Conservation (phyloP, 2,329 filamentous ascomycete species). For the Neoarthrinium moseri region DNA sequence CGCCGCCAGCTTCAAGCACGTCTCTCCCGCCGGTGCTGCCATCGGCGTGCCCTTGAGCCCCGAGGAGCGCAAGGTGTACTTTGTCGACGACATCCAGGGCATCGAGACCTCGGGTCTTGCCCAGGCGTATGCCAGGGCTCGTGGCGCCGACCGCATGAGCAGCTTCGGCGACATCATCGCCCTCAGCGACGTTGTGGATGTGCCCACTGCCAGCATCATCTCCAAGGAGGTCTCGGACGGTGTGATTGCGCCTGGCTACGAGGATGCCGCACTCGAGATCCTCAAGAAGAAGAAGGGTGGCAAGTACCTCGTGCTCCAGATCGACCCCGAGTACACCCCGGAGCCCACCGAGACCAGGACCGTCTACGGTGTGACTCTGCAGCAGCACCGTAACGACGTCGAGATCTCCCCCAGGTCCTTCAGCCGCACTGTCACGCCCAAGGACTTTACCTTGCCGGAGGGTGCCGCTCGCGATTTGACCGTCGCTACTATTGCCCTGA, state of each 20-base stretch:
- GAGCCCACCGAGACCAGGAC: slow-evolving; percentile 79
- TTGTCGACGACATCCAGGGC: slow-evolving; percentile 92
- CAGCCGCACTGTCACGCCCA: slow-evolving; percentile 80
- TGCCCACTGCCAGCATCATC: slow-evolving; percentile 95
- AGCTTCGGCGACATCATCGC: slow-evolving; percentile 97
- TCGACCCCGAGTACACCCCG: slow-evolving; percentile 84
- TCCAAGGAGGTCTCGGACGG: slow-evolving; percentile 97
- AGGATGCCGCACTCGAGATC: slow-evolving; percentile 81
- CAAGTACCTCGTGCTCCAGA: slow-evolving; percentile 93
- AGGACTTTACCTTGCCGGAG: slow-evolving; percentile 75
- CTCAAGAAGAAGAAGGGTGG: slow-evolving; percentile 98
- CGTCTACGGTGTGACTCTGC: slow-evolving; percentile 84
- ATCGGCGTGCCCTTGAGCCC: slow-evolving; percentile 85
- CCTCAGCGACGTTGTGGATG: slow-evolving; percentile 85
- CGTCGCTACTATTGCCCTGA: slow-evolving; percentile 93
- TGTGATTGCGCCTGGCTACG: slow-evolving; percentile 87
- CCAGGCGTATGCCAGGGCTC: slow-evolving; percentile 92
- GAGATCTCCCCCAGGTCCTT: slow-evolving; percentile 85
- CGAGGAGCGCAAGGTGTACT: slow-evolving; percentile 94
- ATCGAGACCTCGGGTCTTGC: slow-evolving; percentile 84
- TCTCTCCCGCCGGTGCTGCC: slow-evolving; percentile 92
- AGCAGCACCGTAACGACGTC: slow-evolving; percentile 91
- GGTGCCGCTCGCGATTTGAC: slow-evolving; percentile 85
- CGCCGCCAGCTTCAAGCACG: slow-evolving; percentile 98
- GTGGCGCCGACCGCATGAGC: slow-evolving; percentile 97